Conservation (phyloP, 768 basidiomycete species). For the Lactarius pseudohatsudake region DNA sequence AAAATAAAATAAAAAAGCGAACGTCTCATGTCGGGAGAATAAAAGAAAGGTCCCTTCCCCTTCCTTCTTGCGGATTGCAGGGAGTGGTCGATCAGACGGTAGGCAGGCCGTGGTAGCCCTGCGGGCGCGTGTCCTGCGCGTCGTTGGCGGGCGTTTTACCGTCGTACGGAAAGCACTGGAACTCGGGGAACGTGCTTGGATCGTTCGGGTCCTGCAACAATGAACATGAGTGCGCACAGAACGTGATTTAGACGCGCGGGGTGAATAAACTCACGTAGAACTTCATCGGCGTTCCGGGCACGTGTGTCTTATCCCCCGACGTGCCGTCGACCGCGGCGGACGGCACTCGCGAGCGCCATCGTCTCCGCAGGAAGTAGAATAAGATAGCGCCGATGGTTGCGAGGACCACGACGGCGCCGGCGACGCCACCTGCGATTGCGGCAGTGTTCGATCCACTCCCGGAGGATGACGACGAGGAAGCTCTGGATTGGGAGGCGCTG, state of each 20-base stretch:
- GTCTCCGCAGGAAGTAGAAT: not conserved
- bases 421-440: constrained; percentile 1
- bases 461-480: not conserved
- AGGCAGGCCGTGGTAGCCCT: constrained; percentile 11
- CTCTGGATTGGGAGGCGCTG: not conserved
- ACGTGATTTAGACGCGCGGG: not conserved
- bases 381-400: not conserved
- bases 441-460: not conserved
- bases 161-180: not conserved
- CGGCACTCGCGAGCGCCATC: not conserved
- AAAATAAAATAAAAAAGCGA: not conserved
- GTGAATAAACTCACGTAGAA: constrained; percentile 13
- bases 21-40: not conserved
- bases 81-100: not conserved
- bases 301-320: not conserved
- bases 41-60: not conserved
- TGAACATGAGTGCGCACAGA: not conserved
- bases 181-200: constrained; percentile 13
- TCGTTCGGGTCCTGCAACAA: constrained; percentile 17
- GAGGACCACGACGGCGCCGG: constrained; percentile 4
- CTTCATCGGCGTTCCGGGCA: constrained; percentile 4
- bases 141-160: not conserved
- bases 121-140: not conserved
- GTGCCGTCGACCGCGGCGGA: not conserved
- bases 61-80: not conserved